phyloP scores from a whole-genome alignment of 805 yeast species.

The Cyberlindnera americana region DNA sequence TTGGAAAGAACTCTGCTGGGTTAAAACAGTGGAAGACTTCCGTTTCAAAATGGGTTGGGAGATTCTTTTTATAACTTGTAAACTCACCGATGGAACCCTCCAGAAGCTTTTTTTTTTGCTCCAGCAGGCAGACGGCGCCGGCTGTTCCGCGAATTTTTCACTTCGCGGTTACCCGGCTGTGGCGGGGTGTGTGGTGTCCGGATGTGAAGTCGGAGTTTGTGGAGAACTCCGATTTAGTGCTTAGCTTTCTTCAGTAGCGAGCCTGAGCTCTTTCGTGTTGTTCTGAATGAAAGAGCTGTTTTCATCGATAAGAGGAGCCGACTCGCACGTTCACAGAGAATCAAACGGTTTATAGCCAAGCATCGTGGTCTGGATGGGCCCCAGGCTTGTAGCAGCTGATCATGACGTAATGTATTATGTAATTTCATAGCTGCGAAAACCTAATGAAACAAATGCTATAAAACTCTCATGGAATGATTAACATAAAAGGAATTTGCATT shows the following conservation, averaged over 20 bases:
- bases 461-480: no score
- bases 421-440: no score
- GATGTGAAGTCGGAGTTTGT: background rate
- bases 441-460: no score
- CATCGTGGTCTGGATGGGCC: no score
- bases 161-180: slow-evolving; percentile 5
- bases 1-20: slow-evolving; percentile 1
- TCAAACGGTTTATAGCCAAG: no score
- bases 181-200: slow-evolving; percentile 2
- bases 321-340: no score
- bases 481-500: no score
- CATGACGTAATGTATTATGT: no score
- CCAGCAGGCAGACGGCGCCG: slow-evolving; percentile 3
- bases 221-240: background rate
- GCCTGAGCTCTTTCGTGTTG: no score
- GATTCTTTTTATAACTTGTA: background rate
- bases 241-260: background rate
- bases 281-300: no score
- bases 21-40: background rate
- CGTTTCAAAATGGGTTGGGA: background rate
- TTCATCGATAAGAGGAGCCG: no score
- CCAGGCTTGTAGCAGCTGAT: no score
- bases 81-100: slow-evolving; percentile 4
- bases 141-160: background rate
- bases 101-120: slow-evolving; percentile 2